Base-by-base conservation (phyloP, 352 stramenopile genomes). In the Pythium coloratum region DNA sequence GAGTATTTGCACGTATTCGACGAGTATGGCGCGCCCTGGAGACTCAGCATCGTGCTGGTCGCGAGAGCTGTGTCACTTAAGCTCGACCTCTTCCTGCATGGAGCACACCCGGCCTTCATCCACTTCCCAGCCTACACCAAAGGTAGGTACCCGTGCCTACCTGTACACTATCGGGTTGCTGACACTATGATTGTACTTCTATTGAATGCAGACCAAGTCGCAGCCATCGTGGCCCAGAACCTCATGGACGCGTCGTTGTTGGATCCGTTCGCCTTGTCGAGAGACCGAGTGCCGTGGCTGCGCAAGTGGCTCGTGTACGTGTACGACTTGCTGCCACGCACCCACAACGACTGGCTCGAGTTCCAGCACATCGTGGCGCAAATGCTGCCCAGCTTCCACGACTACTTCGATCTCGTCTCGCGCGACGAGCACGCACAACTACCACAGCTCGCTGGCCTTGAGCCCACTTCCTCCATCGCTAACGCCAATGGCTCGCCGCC, bases 1-100 rank as follows among this genome's bases (percentile, higher is more conserved):
- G 69, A 71, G 44, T 89, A 81, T 58, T 61, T 87, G 20, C 78
- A 86, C 68, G 81, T 91, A 59, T 73, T 73, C 38, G 67, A 73
- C n/a, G 62, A 78, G 1, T 51, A 76, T 13, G 70, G 61, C 7
- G 46, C 67, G 32, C 74, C 76, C n/a, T 92, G 82, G 82, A 69
- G 79, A 46, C 57, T 77, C 33, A 88, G 75, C 58, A 75, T 94
- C n/a, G 9, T 94, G 24, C 64, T 94, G 16, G 66, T 89, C 18
- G 89, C 83, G 20, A 71, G 84, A 42, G 84, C 80, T 32, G 85
- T 93, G 57, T 92, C 84, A 28, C 60, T 88, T 28, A 72, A 81
- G 36, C 79, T 95, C 40, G 82, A 92, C n/a, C 28, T 73, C 6
- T 73, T 73, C 32, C 60, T 73, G 28, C 36, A 73, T n/a, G 53